Evolutionary conservation across 2,329 filamentous ascomycete species (phyloP).

Genomic region (Lachnellula subtilissima): DNA sequence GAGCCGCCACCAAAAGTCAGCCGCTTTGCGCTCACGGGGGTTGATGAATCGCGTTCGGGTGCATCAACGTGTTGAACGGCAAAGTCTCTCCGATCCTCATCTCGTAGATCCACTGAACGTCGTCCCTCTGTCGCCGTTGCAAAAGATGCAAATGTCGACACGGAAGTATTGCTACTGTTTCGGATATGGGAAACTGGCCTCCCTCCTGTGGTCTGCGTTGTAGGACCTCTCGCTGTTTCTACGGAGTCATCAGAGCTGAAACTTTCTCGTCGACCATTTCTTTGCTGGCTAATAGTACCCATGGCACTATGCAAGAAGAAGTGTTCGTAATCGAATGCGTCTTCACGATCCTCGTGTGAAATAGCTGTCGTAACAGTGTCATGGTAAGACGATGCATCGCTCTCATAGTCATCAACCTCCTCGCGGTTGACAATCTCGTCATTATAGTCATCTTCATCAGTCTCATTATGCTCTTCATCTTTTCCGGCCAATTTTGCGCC

Average conservation of each 20-base stretch:
- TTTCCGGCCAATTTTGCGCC: slow-evolving; percentile 15
- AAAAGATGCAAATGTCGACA: slow-evolving; percentile 58
- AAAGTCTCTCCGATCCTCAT: slow-evolving; percentile 37
- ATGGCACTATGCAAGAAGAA: slow-evolving; percentile 93
- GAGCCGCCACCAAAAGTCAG: slow-evolving; percentile 25
- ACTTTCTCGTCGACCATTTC: slow-evolving; percentile 44
- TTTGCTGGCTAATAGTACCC: slow-evolving; percentile 63
- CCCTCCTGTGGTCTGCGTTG: slow-evolving; percentile 14
- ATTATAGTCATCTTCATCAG: slow-evolving; percentile 36
- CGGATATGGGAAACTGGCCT: slow-evolving; percentile 37
- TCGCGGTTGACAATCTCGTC: slow-evolving; percentile 30
- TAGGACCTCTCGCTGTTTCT: slow-evolving; percentile 54
- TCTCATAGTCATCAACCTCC: slow-evolving; percentile 45
- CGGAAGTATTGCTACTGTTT: slow-evolving; percentile 52
- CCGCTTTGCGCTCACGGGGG: slow-evolving; percentile 22
- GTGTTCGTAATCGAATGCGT: slow-evolving; percentile 94
- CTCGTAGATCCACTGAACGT: slow-evolving; percentile 29
- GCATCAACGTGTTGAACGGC: slow-evolving; percentile 33
- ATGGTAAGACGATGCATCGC: slow-evolving; percentile 59
- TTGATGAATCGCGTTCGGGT: slow-evolving; percentile 3
- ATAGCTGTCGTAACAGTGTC: slow-evolving; percentile 55
- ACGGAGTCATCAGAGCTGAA: slow-evolving; percentile 56
- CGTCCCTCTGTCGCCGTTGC: slow-evolving; percentile 56
- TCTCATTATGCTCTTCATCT: slow-evolving; percentile 25
- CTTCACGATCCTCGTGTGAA: slow-evolving; percentile 87